phyloP scores from a whole-genome alignment of 2,329 filamentous ascomycete genomes.

The Colletotrichum coccodes region DNA sequence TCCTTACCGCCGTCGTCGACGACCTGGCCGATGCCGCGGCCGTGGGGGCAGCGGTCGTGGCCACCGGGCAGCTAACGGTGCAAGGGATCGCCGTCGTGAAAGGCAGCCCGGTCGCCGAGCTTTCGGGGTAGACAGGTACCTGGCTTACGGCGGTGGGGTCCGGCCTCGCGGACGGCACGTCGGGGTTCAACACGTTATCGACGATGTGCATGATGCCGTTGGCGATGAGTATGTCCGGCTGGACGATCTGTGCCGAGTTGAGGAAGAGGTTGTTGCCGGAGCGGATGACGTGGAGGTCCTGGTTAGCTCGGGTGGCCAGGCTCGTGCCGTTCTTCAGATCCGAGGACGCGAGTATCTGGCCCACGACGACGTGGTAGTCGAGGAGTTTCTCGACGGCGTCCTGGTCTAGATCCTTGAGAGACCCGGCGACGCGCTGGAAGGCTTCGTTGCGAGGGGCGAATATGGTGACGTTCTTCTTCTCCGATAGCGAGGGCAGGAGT shows the following conservation, averaged over 20 bases:
- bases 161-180: conserved; percentile 45
- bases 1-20: conserved; percentile 40
- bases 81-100: conserved; percentile 57
- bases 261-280: conserved; percentile 58
- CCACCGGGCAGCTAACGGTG: conserved; percentile 49
- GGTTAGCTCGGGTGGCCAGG: conserved; percentile 54
- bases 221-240: conserved; percentile 62
- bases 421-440: conserved; percentile 58
- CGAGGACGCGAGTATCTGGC: conserved; percentile 61
- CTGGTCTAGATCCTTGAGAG: conserved; percentile 49
- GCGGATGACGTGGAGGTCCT: conserved; percentile 48
- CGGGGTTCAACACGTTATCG: conserved; percentile 61
- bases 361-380: conserved; percentile 66
- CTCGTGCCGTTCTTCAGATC: conserved; percentile 39
- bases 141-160: conserved; percentile 48
- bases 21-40: conserved; percentile 34
- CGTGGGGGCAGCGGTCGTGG: conserved; percentile 36
- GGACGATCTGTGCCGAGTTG: conserved; percentile 64
- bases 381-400: conserved; percentile 57
- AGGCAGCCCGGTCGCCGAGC: conserved; percentile 38
- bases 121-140: conserved; percentile 42
- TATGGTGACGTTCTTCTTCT: conserved; percentile 59
- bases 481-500: conserved; percentile 53
- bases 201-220: conserved; percentile 70
- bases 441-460: conserved; percentile 64